These are phyloP conservation scores for Lonicera japonica DNA, from an alignment of 129 eudicot genomes.

Conservation along the genomic window DNA sequence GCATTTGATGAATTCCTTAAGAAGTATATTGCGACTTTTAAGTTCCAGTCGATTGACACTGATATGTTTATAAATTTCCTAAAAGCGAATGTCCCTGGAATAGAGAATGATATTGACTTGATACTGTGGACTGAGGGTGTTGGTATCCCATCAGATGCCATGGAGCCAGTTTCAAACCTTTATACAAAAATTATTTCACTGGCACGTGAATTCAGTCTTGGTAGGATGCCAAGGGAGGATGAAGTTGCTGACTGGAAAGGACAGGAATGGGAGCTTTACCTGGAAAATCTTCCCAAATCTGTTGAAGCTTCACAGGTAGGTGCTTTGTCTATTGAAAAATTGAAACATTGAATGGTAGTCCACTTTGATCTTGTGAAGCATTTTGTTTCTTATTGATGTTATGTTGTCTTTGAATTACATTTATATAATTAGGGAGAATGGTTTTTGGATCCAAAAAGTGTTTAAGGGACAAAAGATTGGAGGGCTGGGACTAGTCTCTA, in stretches of 20 bases:
- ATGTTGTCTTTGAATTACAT: neutral
- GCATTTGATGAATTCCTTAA: slow-evolving; percentile 86
- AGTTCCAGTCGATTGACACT: slow-evolving; percentile 93
- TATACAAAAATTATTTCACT: slow-evolving; percentile 71
- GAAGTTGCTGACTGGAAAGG: slow-evolving; percentile 92
- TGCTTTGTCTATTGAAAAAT: neutral
- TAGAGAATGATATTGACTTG: slow-evolving; percentile 70
- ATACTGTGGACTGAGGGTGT: slow-evolving; percentile 86
- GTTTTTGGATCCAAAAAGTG: too few species aligned
- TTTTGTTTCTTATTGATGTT: neutral
- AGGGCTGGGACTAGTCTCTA: neutral
- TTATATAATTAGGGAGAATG: too few species aligned
- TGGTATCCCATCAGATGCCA: slow-evolving; percentile 93
- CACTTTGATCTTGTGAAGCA: neutral
- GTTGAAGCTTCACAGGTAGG: slow-evolving; percentile 87
- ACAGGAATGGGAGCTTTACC: slow-evolving; percentile 90
- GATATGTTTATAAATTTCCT: slow-evolving; percentile 71
- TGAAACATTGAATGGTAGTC: neutral
- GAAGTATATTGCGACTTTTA: slow-evolving; percentile 78
- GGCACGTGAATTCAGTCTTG: slow-evolving; percentile 68
- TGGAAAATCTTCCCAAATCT: slow-evolving; percentile 77
- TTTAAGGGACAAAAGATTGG: too few species aligned
- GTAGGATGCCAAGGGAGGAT: slow-evolving; percentile 90
- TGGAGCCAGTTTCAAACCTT: slow-evolving; percentile 78
- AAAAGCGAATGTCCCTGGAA: slow-evolving; percentile 83